Evolutionary conservation across 352 stramenopile species (phyloP).

Genomic region (Globisporangium abappressorium): DNA sequence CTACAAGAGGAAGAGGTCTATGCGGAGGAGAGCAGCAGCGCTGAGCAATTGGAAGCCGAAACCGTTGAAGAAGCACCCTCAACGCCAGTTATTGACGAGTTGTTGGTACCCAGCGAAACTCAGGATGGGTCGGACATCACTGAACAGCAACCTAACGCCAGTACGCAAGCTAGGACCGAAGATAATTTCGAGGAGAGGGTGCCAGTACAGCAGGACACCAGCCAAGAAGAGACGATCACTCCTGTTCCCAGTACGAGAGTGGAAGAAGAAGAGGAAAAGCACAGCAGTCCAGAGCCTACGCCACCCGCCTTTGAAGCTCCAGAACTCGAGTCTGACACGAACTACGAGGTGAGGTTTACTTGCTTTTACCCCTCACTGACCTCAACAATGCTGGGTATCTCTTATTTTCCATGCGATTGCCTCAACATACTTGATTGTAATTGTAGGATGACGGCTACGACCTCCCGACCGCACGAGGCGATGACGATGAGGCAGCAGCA

Average conservation of each 20-base stretch:
- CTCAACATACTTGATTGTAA: neutral
- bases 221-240: neutral
- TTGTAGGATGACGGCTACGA: slow-evolving; percentile 4
- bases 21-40: neutral
- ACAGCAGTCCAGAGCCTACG: neutral
- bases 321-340: neutral
- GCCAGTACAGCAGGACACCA: neutral
- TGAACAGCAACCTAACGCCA: neutral
- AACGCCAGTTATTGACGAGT: neutral
- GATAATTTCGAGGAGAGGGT: neutral
- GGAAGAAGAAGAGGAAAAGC: neutral
- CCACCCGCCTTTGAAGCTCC: neutral
- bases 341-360: neutral
- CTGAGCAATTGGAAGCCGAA: neutral
- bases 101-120: neutral
- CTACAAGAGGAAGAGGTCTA: neutral
- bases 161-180: no score
- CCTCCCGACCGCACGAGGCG: neutral
- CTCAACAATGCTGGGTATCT: no score
- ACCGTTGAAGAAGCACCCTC: neutral
- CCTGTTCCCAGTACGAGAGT: neutral
- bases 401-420: neutral
- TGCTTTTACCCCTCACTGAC: neutral
- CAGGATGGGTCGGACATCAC: neutral
- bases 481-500: neutral